Evolutionary conservation across 2,329 filamentous ascomycete genomes (phyloP).

Genomic region (Ophiostoma quercus): DNA sequence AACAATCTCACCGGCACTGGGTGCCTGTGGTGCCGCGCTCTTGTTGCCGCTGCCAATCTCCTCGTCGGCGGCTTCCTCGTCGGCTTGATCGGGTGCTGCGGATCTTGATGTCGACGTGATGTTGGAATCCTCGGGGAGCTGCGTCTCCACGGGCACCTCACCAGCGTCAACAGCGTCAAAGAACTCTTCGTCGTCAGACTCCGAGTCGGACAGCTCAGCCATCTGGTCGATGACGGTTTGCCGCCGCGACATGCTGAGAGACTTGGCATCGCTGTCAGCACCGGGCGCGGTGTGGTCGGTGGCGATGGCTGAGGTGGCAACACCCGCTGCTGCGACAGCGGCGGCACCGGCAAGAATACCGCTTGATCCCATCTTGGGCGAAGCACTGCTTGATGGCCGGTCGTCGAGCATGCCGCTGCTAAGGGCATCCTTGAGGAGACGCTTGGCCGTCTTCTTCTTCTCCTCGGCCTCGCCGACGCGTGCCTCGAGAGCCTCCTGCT

Average conservation of each 20-base stretch:
- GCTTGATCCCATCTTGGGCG: conserved; percentile 18
- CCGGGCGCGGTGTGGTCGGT: conserved; percentile 11
- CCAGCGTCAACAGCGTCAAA: conserved; percentile 96
- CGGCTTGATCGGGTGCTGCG: neutral
- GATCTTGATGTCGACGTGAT: neutral
- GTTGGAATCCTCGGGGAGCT: conserved; percentile 46
- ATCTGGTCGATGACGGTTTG: conserved; percentile 66
- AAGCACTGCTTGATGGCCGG: conserved; percentile 29
- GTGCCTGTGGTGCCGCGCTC: neutral
- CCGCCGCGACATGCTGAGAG: conserved; percentile 44
- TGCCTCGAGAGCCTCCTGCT: conserved; percentile 86
- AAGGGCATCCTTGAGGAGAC: conserved; percentile 78
- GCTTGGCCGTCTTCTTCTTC: conserved; percentile 84
- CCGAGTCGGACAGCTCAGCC: conserved; percentile 70
- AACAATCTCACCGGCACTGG: conserved; percentile 34
- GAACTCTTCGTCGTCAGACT: conserved; percentile 87
- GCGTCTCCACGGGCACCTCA: conserved; percentile 72
- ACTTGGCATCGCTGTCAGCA: conserved; percentile 16
- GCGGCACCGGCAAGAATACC: conserved; percentile 19
- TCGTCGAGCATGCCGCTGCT: conserved; percentile 46
- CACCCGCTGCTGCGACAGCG: neutral
- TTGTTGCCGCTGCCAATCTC: conserved; percentile 38
- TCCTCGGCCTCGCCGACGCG: conserved; percentile 84
- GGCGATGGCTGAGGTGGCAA: neutral
- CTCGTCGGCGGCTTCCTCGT: conserved; percentile 30